These are phyloP conservation scores for Hypsizygus marmoreus DNA, from an alignment of 768 basidiomycete genomes.

Conservation along the genomic window DNA sequence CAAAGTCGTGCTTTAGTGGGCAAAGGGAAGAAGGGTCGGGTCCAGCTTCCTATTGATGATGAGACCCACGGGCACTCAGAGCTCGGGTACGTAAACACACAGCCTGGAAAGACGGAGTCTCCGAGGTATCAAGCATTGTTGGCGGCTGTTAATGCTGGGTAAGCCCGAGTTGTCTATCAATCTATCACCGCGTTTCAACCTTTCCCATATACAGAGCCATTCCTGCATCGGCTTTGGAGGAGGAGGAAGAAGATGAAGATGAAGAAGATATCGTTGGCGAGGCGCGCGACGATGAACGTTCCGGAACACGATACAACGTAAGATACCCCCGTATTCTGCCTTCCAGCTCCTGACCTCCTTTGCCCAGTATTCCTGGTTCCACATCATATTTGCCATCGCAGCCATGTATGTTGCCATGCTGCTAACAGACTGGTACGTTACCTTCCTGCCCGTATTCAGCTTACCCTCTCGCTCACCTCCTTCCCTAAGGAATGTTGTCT, in stretches of 20 bases:
- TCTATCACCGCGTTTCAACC: constrained; percentile 3
- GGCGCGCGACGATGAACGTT: constrained; percentile 86
- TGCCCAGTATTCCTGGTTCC: constrained; percentile 99
- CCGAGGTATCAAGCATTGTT: constrained; percentile 92
- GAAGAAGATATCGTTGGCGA: constrained; percentile 79
- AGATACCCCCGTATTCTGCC: constrained; percentile 23
- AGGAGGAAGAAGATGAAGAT: constrained; percentile 73
- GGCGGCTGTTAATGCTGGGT: constrained; percentile 97
- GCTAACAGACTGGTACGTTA: constrained; percentile 90
- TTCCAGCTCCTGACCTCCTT: no score
- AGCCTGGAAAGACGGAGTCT: constrained; percentile 81
- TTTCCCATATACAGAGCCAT: constrained; percentile 62
- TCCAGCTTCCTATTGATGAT: constrained; percentile 62
- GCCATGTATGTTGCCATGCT: constrained; percentile 98
- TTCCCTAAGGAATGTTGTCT: constrained; percentile 68
- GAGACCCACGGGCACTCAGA: constrained; percentile 62
- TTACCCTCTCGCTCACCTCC: neutral
- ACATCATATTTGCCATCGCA: constrained; percentile 93
- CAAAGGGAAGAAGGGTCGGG: constrained; percentile 60
- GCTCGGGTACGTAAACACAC: constrained; percentile 75
- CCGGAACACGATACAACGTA: constrained; percentile 94
- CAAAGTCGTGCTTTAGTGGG: constrained; percentile 91
- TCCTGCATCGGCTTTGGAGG: constrained; percentile 88
- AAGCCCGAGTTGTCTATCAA: constrained; percentile 20
- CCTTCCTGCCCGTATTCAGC: neutral